Base-by-base conservation (phyloP, 2,329 filamentous ascomycete genomes). In the Colletotrichum sp. region DNA sequence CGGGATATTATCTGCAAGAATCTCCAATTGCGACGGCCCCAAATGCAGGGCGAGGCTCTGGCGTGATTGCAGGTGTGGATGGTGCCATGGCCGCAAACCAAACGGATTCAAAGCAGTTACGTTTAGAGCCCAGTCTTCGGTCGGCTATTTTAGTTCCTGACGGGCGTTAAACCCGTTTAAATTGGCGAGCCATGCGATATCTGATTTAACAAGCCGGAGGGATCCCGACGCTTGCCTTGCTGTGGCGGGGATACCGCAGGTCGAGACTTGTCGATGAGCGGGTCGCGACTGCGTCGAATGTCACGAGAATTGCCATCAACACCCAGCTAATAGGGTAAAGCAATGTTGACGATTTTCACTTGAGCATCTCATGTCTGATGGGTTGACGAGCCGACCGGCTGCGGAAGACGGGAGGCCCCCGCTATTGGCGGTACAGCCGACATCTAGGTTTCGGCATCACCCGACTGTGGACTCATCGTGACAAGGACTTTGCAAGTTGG, bases 1-100 rank as follows among this genome's bases (percentile, higher is more conserved):
- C 39, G 64, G 70, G 39, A 77, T 75, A 44, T 30, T 27, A 69
- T 69, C 67, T 65, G 66, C 69, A 70, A 13, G 59, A 57, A 9
- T 70, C 52, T 61, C 68, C 64, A 52, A 69, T 75, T 62, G n/a
- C 71, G 61, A 71, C 55, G 44, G 25, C 62, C 52, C 49, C 39
- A 25, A 15, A 72, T 63, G 32, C 70, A 73, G 68, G 71, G n/a
- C 52, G 34, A 65, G 69, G 66, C 65, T 68, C 61, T 78, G 49
- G 75, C 77, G 71, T 69, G 52, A 78, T 78, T 36, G 71, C 59
- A 29, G 64, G 44, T 63, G 69, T 25, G 36, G 25, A 75, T 77
- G 77, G 63, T 69, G 77, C 68, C 75, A 78, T 78, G 44, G 6
- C 19, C 25, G 3, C 25, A 29, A 19, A 30, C 19, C 36, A 39